A percentile compares a stretch with the other conserved stretches of the same genome.
Evolutionary conservation across 2,329 filamentous ascomycete genomes (phyloP).

Genomic region (Chaetomiaceae sp.): DNA sequence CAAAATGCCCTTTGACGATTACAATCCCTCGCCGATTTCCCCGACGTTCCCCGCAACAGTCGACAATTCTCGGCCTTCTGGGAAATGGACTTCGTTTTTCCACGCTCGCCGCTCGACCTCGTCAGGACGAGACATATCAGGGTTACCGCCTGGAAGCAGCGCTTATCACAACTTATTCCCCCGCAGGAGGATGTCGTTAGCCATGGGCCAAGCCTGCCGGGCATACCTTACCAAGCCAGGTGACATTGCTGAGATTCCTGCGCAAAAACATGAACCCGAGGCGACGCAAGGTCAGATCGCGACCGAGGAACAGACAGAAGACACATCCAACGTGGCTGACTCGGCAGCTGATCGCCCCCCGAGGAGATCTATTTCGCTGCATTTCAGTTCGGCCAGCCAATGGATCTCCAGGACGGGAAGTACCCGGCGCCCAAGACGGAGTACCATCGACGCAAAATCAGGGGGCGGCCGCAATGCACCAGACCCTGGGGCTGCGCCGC

Average conservation of each 20-base stretch:
- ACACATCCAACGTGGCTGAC: slow-evolving; percentile 17
- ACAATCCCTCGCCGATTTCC: slow-evolving; percentile 22
- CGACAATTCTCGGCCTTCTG: slow-evolving; percentile 13
- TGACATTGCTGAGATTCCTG: slow-evolving; percentile 24
- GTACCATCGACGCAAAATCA: slow-evolving; percentile 36
- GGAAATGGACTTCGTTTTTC: slow-evolving; percentile 54
- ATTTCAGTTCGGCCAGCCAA: slow-evolving; percentile 51
- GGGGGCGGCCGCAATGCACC: slow-evolving; percentile 50
- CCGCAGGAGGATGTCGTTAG: slow-evolving; percentile 29
- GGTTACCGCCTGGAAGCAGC: slow-evolving; percentile 31
- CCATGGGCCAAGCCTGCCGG: slow-evolving; percentile 23
- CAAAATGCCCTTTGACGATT: slow-evolving; percentile 35
- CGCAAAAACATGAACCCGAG: slow-evolving; percentile 26
- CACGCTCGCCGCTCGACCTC: slow-evolving; percentile 39
- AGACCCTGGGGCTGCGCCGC: slow-evolving; percentile 40
- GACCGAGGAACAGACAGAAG: slow-evolving; percentile 5
- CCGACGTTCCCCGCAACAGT: not conserved
- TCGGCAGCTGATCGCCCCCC: slow-evolving; percentile 35
- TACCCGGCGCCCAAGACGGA: slow-evolving; percentile 52
- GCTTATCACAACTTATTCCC: slow-evolving; percentile 33
- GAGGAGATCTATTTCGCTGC: slow-evolving; percentile 55
- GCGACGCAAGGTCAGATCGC: not conserved
- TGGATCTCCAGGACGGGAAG: slow-evolving; percentile 57
- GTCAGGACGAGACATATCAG: slow-evolving; percentile 27
- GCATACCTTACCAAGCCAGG: slow-evolving; percentile 37